Evolutionary conservation across 306 rosid genomes (phyloP).

Genomic region (Pyrus communis): DNA sequence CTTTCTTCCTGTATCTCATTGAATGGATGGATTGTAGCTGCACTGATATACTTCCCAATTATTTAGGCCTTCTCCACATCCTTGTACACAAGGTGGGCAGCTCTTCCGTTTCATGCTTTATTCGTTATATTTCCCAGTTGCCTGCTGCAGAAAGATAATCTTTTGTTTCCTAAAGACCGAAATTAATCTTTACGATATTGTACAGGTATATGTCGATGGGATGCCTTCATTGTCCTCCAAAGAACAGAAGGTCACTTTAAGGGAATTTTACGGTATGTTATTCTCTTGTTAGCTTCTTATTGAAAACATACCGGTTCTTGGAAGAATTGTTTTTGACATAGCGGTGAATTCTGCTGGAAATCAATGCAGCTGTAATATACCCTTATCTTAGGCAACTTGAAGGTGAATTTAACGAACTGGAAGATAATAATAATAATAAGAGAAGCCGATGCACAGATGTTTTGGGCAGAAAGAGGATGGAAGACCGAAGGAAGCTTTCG

Average conservation of each 20-base stretch:
- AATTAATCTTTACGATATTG: constrained; percentile 12
- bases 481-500: constrained; percentile 10
- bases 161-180: not conserved
- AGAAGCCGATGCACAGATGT: constrained; percentile 23
- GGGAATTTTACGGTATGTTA: constrained; percentile 56
- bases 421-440: constrained; percentile 5
- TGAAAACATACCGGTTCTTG: not conserved
- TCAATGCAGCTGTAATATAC: constrained; percentile 58
- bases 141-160: not conserved
- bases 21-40: constrained; percentile 73
- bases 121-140: not conserved
- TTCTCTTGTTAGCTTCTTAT: constrained; percentile 5
- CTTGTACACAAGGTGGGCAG: constrained; percentile 48
- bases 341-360: constrained; percentile 3
- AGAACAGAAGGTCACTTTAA: constrained; percentile 55
- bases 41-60: constrained; percentile 51
- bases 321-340: not conserved
- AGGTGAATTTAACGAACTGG: constrained; percentile 35
- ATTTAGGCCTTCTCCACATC: constrained; percentile 58
- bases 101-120: not conserved
- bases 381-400: constrained; percentile 65
- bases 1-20: constrained; percentile 49
- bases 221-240: constrained; percentile 54
- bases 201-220: constrained; percentile 56
- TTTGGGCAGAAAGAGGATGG: constrained; percentile 24